Evolutionary conservation across 1,284 basidiomycete species (phyloP), one percentile per base, ranked within the genome.

Genomic region (Cryptococcus sp.): DNA sequence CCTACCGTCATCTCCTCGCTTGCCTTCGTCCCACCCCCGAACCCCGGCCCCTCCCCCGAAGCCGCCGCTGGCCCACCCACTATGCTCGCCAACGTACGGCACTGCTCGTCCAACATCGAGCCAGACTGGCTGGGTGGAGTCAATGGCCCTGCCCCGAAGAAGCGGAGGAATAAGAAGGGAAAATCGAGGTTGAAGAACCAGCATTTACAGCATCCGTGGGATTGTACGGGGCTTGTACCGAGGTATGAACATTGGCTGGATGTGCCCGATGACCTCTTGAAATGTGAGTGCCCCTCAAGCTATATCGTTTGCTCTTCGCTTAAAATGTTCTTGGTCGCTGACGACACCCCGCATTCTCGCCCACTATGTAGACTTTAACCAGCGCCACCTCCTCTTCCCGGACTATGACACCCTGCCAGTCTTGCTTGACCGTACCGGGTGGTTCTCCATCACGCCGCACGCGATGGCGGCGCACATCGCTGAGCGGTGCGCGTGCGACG

Each of bases 401-500:
- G 77, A 84, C 16, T 96, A 93, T 69, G 84, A 87, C 50, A 76
- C 84, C n/a, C 63, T 77, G 0, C 78, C 78, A 1, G 70, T 80
- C 48, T 69, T 79, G 1, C 69, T 81, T 54, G 80, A 81, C 63
- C 61, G 69, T 21, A 89, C 93, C 75, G 94, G 93, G 3, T 98
- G 96, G 96, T 99, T 88, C 77, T 93, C 90, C 57, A 87, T 98
- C 53, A 99, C 96, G 0, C 95, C 96, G 0, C 94, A 98, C 69
- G 82, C 82, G 37, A 87, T 99, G 16, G 96, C 95, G 3, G 79
- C 84, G 59, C 91, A 93, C 69, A 96, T 97, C 48, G 95, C 96
- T 0, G 87, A 92, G 62, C 80, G 94, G 28, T 96, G 94, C 79
- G 82, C 87, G 23, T 93, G 87, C 66, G 86, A 86, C 64, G 86